Conservation (phyloP, 306 rosid species). For the Luffa aegyptiaca region DNA sequence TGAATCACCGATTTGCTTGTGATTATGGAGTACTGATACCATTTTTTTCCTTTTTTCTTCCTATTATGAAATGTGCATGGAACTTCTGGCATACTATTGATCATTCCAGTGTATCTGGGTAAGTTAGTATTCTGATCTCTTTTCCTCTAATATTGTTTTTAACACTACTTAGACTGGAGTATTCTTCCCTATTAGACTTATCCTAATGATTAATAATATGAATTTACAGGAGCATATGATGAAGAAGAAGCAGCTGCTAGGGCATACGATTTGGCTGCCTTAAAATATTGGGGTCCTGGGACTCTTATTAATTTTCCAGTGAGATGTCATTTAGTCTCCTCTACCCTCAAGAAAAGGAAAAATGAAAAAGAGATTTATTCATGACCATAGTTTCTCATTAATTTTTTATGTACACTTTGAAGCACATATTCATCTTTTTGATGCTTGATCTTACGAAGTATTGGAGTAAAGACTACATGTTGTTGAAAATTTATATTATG, state of each 20-base stretch:
- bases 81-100: slow-evolving; percentile 25
- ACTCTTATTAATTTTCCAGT: slow-evolving; percentile 95
- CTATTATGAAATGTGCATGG: slow-evolving; percentile 23
- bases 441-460: background rate
- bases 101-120: slow-evolving; percentile 88
- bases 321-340: slow-evolving; percentile 22
- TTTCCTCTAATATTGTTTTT: background rate
- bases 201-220: slow-evolving; percentile 8
- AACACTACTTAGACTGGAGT: background rate
- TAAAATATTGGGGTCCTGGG: slow-evolving; percentile 99
- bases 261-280: slow-evolving; percentile 98
- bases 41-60: slow-evolving; percentile 10
- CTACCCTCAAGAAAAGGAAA: background rate
- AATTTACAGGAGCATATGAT: slow-evolving; percentile 76
- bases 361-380: background rate
- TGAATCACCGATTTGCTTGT: background rate
- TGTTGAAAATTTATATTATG: background rate
- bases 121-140: slow-evolving; percentile 18
- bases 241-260: slow-evolving; percentile 99
- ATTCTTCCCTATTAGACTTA: background rate
- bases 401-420: background rate
- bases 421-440: background rate
- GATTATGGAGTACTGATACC: slow-evolving; percentile 19
- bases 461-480: background rate
- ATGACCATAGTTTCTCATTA: background rate